Evolutionary conservation across 1,284 basidiomycete species (phyloP), one percentile per base, ranked within the genome.

Genomic region (Austropuccinia psidii): DNA sequence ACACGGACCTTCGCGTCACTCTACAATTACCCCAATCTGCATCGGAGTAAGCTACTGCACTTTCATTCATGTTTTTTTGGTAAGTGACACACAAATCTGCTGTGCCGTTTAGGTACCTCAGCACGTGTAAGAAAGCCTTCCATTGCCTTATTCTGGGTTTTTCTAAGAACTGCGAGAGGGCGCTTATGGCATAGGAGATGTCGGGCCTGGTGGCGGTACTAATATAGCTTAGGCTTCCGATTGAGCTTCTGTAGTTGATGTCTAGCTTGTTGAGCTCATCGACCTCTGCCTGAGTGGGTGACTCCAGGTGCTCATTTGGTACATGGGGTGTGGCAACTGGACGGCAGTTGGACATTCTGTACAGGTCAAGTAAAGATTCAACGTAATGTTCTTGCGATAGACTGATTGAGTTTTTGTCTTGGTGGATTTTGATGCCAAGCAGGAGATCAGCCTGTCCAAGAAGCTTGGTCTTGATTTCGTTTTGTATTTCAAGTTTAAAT

Each of bases 301-400:
- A 6, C 13, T 39, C 41, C 7, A 61, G 31, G 8, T 37, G 8
- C 29, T 7, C 29, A 24, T 49, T 49, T 6, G 43, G 41, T 15
- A 29, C 21, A 15, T 47, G 7, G 9, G 61, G 61, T 8, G 61
- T 47, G 5, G 21, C 4, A 5, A 49, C 27, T 5, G 41, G 21
- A 8, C 19, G 24, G 27, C 39, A 49, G 8, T 47, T 17, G 24
- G 7, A 8, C 39, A 47, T 47, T 8, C 43, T 29, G 43, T 47
- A 65, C 5, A 4, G 24, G 6, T 47, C 11, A 29, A 65, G 39
- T 6, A 65, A n/a, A 27, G 39, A 21, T 13, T 65, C 21, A 6
- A 65, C 27, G 21, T 65, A 65, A 31, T 65, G 61, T 13, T 13
- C 9, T 65, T 65, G 61, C 8, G 61, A 65, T 4, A 65, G n/a